Evolutionary conservation across 176 grass and related monocot species (phyloP), one percentile per base, ranked within the genome.

Genomic region (Zoysia japonica): DNA sequence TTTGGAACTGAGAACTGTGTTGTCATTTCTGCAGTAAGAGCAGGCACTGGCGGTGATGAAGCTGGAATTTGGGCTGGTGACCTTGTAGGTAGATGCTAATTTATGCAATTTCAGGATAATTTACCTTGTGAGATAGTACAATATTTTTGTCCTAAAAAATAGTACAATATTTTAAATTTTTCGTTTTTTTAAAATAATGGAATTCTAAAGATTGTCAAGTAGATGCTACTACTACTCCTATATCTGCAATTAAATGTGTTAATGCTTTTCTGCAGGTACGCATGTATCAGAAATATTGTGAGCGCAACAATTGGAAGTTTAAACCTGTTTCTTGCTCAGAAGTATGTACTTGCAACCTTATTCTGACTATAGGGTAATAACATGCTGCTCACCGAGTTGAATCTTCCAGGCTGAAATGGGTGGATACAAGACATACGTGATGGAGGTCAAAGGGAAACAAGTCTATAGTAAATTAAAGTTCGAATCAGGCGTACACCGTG

Each of bases 61-160:
- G 94, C 94, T 80, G 94, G 85, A 88, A 78, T 94, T 86, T 97
- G 91, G 91, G 94, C 94, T 73, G 91, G 94, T 97, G 94, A 97
- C 85, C 91, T 97, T 97, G 94, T 97, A 97, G 94, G 94, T 97
- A 97, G 87, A 92, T 90, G 74, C 79, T 87, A 85, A 60, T 75
- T 80, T 87, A 61, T 70, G 50, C 45, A 61, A 80, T 73, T 71
- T 47, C 11, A 79, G 61, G 84, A 74, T 80, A 67, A 42, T 80
- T 82, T 80, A 80, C 65, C 55, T 76, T 63, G 36, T 75, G 15
- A 56, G 7, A 52, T 47, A 77, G n/a, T 70, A 35, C 57, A 40
- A 13, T 88, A 7, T 36, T 61, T 61, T 61, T 28, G 28, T 28
- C 28, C 28, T 28, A 28, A 28, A 28, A 28, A 28, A 28, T 28